A percentile compares a stretch with the other conserved stretches of the same genome.
phyloP scores from a whole-genome alignment of 345 rosid species.

The Orychophragmus violaceus region DNA sequence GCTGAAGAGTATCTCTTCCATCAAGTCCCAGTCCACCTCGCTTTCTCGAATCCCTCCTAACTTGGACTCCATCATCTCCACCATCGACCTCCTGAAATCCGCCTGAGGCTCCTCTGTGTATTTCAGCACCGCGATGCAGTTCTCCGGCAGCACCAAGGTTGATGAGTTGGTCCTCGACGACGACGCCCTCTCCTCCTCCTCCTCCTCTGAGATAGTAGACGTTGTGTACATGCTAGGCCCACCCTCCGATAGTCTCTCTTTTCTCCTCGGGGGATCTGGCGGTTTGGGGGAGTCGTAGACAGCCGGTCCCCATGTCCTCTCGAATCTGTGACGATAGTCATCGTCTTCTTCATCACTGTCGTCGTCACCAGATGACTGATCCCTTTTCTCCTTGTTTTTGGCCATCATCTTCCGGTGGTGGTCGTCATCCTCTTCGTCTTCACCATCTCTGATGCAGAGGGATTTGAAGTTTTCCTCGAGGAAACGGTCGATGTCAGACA shows the following conservation, averaged over 20 bases:
- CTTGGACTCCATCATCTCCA: slow-evolving; percentile 62
- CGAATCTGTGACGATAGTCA: slow-evolving; percentile 20
- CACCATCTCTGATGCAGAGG: slow-evolving; percentile 49
- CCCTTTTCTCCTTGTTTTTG: slow-evolving; percentile 13
- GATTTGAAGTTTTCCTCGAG: slow-evolving; percentile 78
- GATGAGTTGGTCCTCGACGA: slow-evolving; percentile 30
- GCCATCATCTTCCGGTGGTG: background rate
- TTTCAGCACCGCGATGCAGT: slow-evolving; percentile 54
- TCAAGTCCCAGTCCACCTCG: slow-evolving; percentile 69
- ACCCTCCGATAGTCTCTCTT: slow-evolving; percentile 37
- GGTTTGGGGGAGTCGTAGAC: slow-evolving; percentile 24
- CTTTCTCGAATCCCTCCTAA: slow-evolving; percentile 23
- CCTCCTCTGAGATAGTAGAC: slow-evolving; percentile 8
- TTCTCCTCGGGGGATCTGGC: slow-evolving; percentile 21
- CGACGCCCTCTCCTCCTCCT: background rate
- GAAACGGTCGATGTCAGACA: slow-evolving; percentile 73
- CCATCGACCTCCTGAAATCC: slow-evolving; percentile 73
- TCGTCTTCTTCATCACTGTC: slow-evolving; percentile 1
- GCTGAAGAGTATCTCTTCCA: slow-evolving; percentile 76
- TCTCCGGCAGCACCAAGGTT: slow-evolving; percentile 35
- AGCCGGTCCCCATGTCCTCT: slow-evolving; percentile 25
- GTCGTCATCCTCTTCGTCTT: background rate
- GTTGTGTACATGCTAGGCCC: slow-evolving; percentile 30
- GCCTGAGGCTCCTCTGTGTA: slow-evolving; percentile 45
- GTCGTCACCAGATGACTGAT: slow-evolving; percentile 2